phyloP scores from a whole-genome alignment of 2,329 filamentous ascomycete species.

The Pseudogymnoascus sp. region DNA sequence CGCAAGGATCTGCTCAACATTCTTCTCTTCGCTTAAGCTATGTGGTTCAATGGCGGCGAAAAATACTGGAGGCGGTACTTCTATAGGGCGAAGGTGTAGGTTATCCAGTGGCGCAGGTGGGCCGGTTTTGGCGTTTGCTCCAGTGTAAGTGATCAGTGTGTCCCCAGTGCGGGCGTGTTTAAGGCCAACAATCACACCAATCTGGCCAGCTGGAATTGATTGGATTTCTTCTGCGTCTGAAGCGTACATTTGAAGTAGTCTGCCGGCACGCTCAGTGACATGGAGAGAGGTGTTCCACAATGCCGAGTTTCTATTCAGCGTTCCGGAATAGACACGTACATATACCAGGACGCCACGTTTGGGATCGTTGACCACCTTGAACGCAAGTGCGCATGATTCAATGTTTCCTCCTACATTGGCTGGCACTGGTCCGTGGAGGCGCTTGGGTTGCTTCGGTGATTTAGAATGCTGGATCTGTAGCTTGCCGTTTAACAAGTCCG shows the following conservation, averaged over 20 bases:
- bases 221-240: slow-evolving; percentile 78
- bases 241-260: slow-evolving; percentile 82
- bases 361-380: slow-evolving; percentile 89
- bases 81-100: slow-evolving; percentile 77
- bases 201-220: slow-evolving; percentile 75
- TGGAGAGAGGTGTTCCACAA: slow-evolving; percentile 84
- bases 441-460: slow-evolving; percentile 24
- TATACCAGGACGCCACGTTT: slow-evolving; percentile 84
- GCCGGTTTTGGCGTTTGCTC: slow-evolving; percentile 49
- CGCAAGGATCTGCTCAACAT: slow-evolving; percentile 65
- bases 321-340: slow-evolving; percentile 83
- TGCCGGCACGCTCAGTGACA: slow-evolving; percentile 69
- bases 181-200: slow-evolving; percentile 84
- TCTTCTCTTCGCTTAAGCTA: slow-evolving; percentile 69
- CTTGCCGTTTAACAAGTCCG: slow-evolving; percentile 39
- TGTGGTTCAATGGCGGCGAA: slow-evolving; percentile 88
- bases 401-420: slow-evolving; percentile 35
- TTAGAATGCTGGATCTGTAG: slow-evolving; percentile 31
- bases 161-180: slow-evolving; percentile 92
- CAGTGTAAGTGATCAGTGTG: slow-evolving; percentile 70
- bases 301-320: slow-evolving; percentile 61
- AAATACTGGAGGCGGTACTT: slow-evolving; percentile 88
- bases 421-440: slow-evolving; percentile 20
- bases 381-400: slow-evolving; percentile 61
- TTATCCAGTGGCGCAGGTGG: slow-evolving; percentile 62